Conservation (phyloP, 768 basidiomycete genomes). For the Gymnopilus dilepis region DNA sequence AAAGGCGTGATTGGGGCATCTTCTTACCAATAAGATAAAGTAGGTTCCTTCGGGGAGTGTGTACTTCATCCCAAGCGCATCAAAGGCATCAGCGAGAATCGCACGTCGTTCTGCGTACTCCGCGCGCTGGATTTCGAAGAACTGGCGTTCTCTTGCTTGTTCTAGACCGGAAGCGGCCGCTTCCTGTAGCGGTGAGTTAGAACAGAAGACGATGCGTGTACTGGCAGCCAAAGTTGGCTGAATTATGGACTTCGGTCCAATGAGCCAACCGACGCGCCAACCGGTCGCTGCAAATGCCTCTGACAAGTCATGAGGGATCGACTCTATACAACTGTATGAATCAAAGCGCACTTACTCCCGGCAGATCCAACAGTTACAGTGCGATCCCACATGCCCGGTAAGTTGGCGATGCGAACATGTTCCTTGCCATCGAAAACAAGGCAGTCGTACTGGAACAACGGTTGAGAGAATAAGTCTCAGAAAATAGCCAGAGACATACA, state of each 20-base stretch:
- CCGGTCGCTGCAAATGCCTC: slow-evolving; percentile 97
- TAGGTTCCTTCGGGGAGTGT: slow-evolving; percentile 90
- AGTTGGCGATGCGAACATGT: slow-evolving; percentile 88
- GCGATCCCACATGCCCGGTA: slow-evolving; percentile 99
- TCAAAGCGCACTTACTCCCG: slow-evolving; percentile 65
- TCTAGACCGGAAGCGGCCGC: slow-evolving; percentile 92
- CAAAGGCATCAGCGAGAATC: slow-evolving; percentile 80
- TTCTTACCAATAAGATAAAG: slow-evolving; percentile 81
- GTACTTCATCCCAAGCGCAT: slow-evolving; percentile 82
- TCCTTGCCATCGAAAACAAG: slow-evolving; percentile 88
- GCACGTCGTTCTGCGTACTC: slow-evolving; percentile 85
- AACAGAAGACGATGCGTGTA: slow-evolving; percentile 95
- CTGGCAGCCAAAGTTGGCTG: slow-evolving; percentile 86
- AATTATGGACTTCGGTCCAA: slow-evolving; percentile 85
- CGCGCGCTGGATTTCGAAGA: slow-evolving; percentile 75
- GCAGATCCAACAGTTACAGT: slow-evolving; percentile 97
- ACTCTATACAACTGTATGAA: background rate
- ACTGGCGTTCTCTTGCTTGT: slow-evolving; percentile 68
- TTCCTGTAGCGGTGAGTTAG: slow-evolving; percentile 94
- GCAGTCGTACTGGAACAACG: slow-evolving; percentile 78
- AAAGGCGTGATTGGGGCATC: background rate
- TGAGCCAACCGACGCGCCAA: slow-evolving; percentile 97
- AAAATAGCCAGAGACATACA: slow-evolving; percentile 49
- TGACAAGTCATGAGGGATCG: slow-evolving; percentile 35
- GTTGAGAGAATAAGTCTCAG: slow-evolving; percentile 7